Evolutionary conservation across 345 rosid genomes (phyloP).

Genomic region (Salix koriyanagi): DNA sequence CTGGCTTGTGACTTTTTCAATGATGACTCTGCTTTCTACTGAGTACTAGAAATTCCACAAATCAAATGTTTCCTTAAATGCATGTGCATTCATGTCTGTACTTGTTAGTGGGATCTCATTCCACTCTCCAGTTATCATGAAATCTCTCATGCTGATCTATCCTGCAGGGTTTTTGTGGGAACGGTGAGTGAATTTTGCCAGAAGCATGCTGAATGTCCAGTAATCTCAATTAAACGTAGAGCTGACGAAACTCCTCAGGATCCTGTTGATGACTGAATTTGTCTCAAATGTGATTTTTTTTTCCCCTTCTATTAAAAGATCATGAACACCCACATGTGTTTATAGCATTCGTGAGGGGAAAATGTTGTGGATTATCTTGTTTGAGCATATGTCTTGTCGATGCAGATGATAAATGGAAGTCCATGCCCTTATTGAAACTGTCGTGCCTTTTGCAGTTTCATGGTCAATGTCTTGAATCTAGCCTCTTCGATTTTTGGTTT

Average conservation of each 20-base stretch:
- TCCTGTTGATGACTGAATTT: slow-evolving; percentile 78
- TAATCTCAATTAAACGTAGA: slow-evolving; percentile 74
- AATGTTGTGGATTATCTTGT: no score
- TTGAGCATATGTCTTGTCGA: no score
- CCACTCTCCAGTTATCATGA: not conserved
- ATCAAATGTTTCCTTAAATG: no score
- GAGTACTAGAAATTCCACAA: no score
- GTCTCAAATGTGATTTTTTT: not conserved
- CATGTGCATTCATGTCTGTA: no score
- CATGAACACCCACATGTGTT: no score
- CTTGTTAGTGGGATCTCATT: not conserved
- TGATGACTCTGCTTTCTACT: not conserved
- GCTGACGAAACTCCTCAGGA: slow-evolving; percentile 82
- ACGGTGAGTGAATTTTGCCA: slow-evolving; percentile 91
- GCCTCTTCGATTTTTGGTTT: no score
- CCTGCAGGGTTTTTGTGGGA: slow-evolving; percentile 87
- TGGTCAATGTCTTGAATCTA: no score
- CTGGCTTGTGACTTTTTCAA: not conserved
- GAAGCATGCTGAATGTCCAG: slow-evolving; percentile 97
- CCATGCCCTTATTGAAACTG: no score
- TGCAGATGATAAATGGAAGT: no score
- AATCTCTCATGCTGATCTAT: not conserved
- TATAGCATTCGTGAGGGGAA: no score
- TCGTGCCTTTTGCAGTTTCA: no score
- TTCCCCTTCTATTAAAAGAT: not conserved